These are phyloP conservation scores for Cyathus olla DNA, from an alignment of 1,284 basidiomycete genomes.

Conservation along the genomic window DNA sequence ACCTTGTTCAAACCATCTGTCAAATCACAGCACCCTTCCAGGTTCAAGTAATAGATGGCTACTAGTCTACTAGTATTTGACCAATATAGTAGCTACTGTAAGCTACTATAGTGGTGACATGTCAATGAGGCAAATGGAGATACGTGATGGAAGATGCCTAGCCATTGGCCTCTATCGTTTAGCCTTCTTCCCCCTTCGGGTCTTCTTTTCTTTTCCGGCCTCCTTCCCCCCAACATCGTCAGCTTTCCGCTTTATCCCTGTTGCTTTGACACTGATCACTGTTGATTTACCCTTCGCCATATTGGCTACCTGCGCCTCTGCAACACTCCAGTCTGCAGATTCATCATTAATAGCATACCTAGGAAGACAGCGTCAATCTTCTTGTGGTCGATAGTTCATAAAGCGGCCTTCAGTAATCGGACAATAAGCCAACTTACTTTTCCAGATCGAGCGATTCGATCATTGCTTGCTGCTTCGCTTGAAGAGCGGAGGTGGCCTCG, in stretches of 20 bases:
- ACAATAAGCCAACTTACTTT: slow-evolving; percentile 68
- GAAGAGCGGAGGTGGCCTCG: slow-evolving; percentile 56
- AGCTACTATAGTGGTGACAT: too few relatives aligned
- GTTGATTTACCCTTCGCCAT: slow-evolving; percentile 57
- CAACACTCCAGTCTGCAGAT: slow-evolving; percentile 78
- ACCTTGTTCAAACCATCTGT: too few relatives aligned
- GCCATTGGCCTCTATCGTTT: slow-evolving; percentile 53
- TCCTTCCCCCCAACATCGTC: slow-evolving; percentile 48
- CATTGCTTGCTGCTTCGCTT: slow-evolving; percentile 85
- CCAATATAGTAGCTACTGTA: too few relatives aligned
- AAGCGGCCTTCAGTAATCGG: slow-evolving; percentile 7
- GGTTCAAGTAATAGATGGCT: too few relatives aligned
- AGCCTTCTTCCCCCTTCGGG: slow-evolving; percentile 65
- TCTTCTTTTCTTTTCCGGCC: slow-evolving; percentile 58
- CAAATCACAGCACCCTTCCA: too few relatives aligned
- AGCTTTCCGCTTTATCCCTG: slow-evolving; percentile 70
- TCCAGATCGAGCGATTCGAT: slow-evolving; percentile 87
- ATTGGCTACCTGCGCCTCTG: slow-evolving; percentile 76
- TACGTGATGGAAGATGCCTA: too few relatives aligned
- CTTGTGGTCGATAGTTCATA: slow-evolving; percentile 1
- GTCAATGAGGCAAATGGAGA: too few relatives aligned
- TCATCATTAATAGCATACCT: slow-evolving; percentile 86
- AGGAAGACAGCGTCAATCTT: slow-evolving; percentile 16
- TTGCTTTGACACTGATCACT: slow-evolving; percentile 83
- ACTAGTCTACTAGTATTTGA: too few relatives aligned